Evolutionary conservation across 306 rosid species (phyloP).

Genomic region (Sophora flavescens): DNA sequence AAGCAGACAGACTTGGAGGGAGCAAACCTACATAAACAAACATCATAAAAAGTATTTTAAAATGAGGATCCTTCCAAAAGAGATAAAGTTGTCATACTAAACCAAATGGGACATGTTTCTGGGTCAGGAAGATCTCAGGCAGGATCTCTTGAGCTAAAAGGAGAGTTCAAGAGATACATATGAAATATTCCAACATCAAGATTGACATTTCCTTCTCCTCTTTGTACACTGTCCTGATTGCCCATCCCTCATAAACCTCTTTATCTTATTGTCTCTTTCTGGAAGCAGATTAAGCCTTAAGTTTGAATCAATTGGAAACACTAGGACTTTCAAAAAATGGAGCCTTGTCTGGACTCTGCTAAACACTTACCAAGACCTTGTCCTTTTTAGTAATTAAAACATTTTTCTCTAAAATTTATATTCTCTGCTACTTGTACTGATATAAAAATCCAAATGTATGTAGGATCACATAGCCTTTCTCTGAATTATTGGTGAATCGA

Average conservation of each 20-base stretch:
- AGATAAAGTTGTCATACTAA: conserved; percentile 70
- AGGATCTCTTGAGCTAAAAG: conserved; percentile 62
- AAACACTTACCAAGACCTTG: conserved; percentile 53
- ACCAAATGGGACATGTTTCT: conserved; percentile 76
- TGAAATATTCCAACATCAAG: conserved; percentile 59
- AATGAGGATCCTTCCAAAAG: conserved; percentile 69
- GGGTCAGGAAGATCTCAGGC: conserved; percentile 75
- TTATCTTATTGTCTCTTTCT: conserved; percentile 48
- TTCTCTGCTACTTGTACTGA: conserved; percentile 25
- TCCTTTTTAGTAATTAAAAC: conserved; percentile 42
- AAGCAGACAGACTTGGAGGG: conserved; percentile 69
- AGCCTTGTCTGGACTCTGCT: conserved; percentile 50
- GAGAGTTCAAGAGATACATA: conserved; percentile 47
- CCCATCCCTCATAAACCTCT: conserved; percentile 49
- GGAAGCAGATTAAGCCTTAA: conserved; percentile 31
- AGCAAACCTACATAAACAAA: conserved; percentile 50
- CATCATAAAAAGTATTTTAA: conserved; percentile 37
- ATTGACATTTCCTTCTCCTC: conserved; percentile 53
- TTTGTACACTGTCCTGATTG: conserved; percentile 48
- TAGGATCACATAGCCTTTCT: conserved; percentile 44
- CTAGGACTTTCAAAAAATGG: conserved; percentile 40
- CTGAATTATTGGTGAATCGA: conserved; percentile 38
- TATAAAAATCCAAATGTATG: conserved; percentile 20
- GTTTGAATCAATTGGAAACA: conserved; percentile 20
- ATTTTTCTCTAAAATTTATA: conserved; percentile 28